Evolutionary conservation across 805 yeast species (phyloP), one percentile per base, ranked within the genome.

Genomic region (Sugiyamaella lignohabitans): DNA sequence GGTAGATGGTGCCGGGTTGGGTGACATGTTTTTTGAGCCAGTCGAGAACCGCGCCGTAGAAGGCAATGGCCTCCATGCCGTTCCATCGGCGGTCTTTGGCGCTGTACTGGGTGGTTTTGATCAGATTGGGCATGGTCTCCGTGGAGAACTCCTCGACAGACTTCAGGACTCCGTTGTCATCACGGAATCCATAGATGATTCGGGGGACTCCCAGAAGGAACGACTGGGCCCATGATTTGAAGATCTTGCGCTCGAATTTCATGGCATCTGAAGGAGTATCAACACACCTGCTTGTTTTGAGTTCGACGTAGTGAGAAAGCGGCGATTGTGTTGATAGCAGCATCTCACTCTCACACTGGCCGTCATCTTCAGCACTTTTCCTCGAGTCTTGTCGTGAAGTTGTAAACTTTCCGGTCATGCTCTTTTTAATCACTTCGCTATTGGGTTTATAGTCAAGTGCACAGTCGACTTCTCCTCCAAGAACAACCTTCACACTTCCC

Each of bases 381-480:
- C n/a, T n/a, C n/a, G n/a, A n/a, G n/a, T n/a, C n/a, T n/a, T n/a
- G n/a, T n/a, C n/a, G n/a, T n/a, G n/a, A n/a, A n/a, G n/a, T n/a
- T n/a, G n/a, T n/a, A n/a, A n/a, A n/a, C n/a, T n/a, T n/a, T 8
- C 14, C 14, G 14, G 32, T 27, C 8, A 27, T 8, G 14, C 11
- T 8, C 14, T 27, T 27, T 14, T 27, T 27, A 8, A 27, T 27
- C 32, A 27, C 8, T 23, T 43, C 49, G 4, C 65, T 66, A 23
- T 67, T 72, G 2, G 89, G 87, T 53, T 80, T 76, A 57, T 78
- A 87, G 62, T 88, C 96, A 75, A 82, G 84, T 8, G 84, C 82
- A 62, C 96, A 84, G 64, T 91, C 98, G 18, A 91, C 86, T 66
- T 93, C 98, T 1, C 96, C 96, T 1, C 88, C 95, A 39, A 88